Conservation (phyloP, 257 asterid genomes). For the Leonotis leonurus region DNA sequence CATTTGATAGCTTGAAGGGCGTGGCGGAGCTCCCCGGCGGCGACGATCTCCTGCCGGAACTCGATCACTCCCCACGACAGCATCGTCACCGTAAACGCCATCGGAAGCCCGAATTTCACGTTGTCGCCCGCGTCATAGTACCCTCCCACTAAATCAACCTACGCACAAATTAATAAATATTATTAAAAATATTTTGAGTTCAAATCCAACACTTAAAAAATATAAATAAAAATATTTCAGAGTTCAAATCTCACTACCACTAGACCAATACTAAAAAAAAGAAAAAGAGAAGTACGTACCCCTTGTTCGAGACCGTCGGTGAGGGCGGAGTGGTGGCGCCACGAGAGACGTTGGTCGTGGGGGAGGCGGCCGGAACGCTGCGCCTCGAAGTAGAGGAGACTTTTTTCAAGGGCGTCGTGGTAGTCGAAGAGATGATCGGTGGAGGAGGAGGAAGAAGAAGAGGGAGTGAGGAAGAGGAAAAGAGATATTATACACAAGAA, state of each 20-base stretch:
- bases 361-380: conserved; percentile 95
- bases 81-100: conserved; percentile 80
- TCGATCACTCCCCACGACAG: conserved; percentile 70
- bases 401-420: conserved; percentile 73
- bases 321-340: conserved; percentile 97
- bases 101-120: conserved; percentile 84
- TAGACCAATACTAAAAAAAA: no score
- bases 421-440: conserved; percentile 37
- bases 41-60: conserved; percentile 6
- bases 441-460: no score
- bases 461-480: not conserved
- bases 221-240: no score
- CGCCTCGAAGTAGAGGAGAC: conserved; percentile 85
- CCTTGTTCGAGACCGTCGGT: conserved; percentile 88
- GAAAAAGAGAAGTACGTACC: conserved; percentile 22
- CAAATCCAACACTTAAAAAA: no score
- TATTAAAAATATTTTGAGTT: no score
- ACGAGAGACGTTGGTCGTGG: conserved; percentile 57
- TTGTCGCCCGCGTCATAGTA: conserved; percentile 91
- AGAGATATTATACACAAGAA: not conserved
- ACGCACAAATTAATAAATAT: no score
- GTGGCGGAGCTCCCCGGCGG: conserved; percentile 41
- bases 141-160: conserved; percentile 95
- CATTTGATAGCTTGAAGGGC: conserved; percentile 70
- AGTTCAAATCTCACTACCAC: no score